Base-by-base conservation (phyloP, 805 yeast genomes). In the Candida ovalis region DNA sequence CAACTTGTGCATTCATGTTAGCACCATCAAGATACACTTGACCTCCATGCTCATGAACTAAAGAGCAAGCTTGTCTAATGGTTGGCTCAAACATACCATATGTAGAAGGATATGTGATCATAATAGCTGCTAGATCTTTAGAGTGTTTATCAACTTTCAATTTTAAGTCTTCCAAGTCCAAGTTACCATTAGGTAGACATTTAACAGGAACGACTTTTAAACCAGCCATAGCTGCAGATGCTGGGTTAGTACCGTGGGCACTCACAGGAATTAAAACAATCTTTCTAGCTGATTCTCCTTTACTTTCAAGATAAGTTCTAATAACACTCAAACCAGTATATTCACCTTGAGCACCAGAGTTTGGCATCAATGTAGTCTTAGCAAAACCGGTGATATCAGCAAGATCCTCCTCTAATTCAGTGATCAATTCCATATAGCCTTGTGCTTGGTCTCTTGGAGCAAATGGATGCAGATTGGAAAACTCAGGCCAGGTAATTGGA, bases 221-320 rank as follows among this genome's bases (percentile, higher is more conserved):
- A 33, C 97, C 97, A 58, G 95, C 84, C 96, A 94, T 94, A 18
- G 96, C 88, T 18, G 99, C 98, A 40, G 97, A 88, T 0, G 99
- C 99, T 22, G 99, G 99, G 64, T 94, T 94, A 17, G 99, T 94
- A 50, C 99, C 99, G 63, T 94, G 99, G 1, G 99, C 99, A 60
- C 94, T 84, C 3, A 92, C 96, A 4, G 99, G 99, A 59, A 94
- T 94, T 63, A 94, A 76, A 69, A 97, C 94, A 46, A 94, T 77
- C 66, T 90, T 82, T 64, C 99, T 80, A 50, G 82, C 72, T 17
- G 76, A 68, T 62, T 90, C 84, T 38, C 94, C 96, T 40, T 72
- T 75, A 19, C 84, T 72, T 52, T 81, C 79, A 57, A 87, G 80
- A 65, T 88, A 94, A 35, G 86, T 79, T 57, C 82, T 78, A 56